Base-by-base conservation (phyloP, 805 yeast genomes). In the Sugiyamaella valdiviana region DNA sequence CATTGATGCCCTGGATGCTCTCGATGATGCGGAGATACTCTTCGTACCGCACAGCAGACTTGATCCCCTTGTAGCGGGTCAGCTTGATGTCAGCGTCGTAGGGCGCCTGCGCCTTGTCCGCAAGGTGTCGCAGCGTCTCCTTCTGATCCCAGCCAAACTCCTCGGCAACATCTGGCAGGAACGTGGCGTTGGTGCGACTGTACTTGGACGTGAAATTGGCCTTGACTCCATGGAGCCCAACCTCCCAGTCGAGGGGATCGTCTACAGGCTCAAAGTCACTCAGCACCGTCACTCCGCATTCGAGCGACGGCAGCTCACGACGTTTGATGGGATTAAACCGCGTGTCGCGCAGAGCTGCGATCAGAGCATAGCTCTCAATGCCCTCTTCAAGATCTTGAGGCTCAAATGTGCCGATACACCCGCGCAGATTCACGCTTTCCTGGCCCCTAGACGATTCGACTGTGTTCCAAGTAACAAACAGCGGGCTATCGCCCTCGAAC, bases 381-480 rank as follows among this genome's bases (percentile, higher is more conserved):
- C 93, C 96, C 1, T 60, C 44, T 15, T 74, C 80, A 1, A 85
- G 56, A 0, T 75, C 71, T 48, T 75, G 63, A 14, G 76, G 67
- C 16, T 73, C 69, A 63, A 93, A 93, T 0, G 96, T 90, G 1
- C 99, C 99, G 47, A 91, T 93, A 61, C 99, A 91, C 0, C 99
- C 99, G 39, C 98, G 71, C 42, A 91, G 69, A 12, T 69, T 66
- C 21, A 65, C 61, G 10, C 49, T 51, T 16, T 29, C 40, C 14
- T 44, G 47, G 22, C 26, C 39, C 5, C 20, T 12, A 2, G 24
- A 35, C 15, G 63, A 45, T 57, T 53, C 39, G 3, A 54, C 49
- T 16, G 58, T 56, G 49, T 75, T 82, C 96, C 96, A 93, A 0
- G 98, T 93, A 26, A 91, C 84, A 67, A 93, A 93, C 22, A 91